Base-by-base conservation (phyloP, 139 green algal species). In the Nannochloris sp. region DNA sequence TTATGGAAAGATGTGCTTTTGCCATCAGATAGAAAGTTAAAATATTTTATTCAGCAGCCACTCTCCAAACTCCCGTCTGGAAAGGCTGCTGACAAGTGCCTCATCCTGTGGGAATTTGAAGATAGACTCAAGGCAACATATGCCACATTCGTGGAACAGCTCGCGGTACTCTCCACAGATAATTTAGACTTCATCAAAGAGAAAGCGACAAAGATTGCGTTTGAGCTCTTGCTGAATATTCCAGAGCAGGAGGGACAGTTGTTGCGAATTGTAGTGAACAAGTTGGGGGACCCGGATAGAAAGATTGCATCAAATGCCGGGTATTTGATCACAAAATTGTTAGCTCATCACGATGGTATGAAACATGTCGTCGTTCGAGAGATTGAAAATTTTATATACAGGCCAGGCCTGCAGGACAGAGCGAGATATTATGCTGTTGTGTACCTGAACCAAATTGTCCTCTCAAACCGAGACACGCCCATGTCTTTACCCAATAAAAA, bases 381-480 rank as follows among this genome's bases (percentile, higher is more conserved):
- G 76, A 83, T 93, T 34, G 84, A 96, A 76, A 76, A 77, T 14
- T 95, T 96, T 50, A 36, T 91, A 54, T 96, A 96, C 68, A 62
- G 83, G 23, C 81, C 63, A 67, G 71, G 74, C 16, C 78, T 93
- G n/a, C 49, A 71, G 14, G 76, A 86, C 23, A 80, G 91, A 25
- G 90, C 85, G 0, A 75, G 79, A 2, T 96, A 97, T 76, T 95
- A 95, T 60, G 73, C 72, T 2, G 81, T 91, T 0, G 75, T 96
- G 0, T 95, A 91, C 57, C 82, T 97, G 25, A 97, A 95, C 75
- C 90, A 97, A 70, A 84, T 97, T 55, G 60, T 85, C 3, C 73
- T 96, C 6, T 80, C 62, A 7, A 72, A 90, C 60, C 64, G 64
- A 24, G 63, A 31, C 16, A 16, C 9, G 16, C 48, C 34, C 11